phyloP scores from a whole-genome alignment of 1,284 basidiomycete genomes.

The Coniophora puteana region DNA sequence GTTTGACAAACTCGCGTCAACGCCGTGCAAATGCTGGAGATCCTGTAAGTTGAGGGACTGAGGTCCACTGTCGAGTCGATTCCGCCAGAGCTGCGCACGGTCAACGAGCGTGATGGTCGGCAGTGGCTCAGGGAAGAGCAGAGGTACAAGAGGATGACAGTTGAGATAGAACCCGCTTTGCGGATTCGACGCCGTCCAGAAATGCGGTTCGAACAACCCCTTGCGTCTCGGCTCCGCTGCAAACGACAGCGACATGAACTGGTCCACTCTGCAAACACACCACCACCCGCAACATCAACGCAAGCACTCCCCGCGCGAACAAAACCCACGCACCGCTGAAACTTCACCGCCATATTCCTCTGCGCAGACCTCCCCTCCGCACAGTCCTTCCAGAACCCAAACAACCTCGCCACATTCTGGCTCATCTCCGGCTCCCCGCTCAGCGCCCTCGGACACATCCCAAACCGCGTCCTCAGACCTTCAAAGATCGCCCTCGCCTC shows the following conservation, averaged over 20 bases:
- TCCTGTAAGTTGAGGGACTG: constrained; percentile 48
- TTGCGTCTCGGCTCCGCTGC: constrained; percentile 68
- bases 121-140: constrained; percentile 71
- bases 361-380: constrained; percentile 32
- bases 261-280: constrained; percentile 54
- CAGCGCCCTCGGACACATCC: constrained; percentile 45
- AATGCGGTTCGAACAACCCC: constrained; percentile 70
- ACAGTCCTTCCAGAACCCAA: constrained; percentile 51
- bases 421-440: constrained; percentile 27
- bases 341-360: constrained; percentile 48
- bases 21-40: constrained; percentile 44
- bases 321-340: constrained; percentile 47
- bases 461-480: constrained; percentile 45
- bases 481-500: constrained; percentile 49
- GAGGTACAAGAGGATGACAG: constrained; percentile 55
- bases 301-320: background rate
- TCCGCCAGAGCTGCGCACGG: constrained; percentile 54
- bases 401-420: constrained; percentile 44
- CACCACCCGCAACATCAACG: constrained; percentile 5
- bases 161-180: too few relatives aligned
- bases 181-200: constrained; percentile 52
- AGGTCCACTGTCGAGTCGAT: constrained; percentile 59
- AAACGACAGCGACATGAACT: constrained; percentile 74
- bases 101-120: constrained; percentile 67
- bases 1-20: constrained; percentile 29